Evolutionary conservation across 345 rosid genomes (phyloP), one percentile per base, ranked within the genome.

Genomic region (Hevea brasiliensis): DNA sequence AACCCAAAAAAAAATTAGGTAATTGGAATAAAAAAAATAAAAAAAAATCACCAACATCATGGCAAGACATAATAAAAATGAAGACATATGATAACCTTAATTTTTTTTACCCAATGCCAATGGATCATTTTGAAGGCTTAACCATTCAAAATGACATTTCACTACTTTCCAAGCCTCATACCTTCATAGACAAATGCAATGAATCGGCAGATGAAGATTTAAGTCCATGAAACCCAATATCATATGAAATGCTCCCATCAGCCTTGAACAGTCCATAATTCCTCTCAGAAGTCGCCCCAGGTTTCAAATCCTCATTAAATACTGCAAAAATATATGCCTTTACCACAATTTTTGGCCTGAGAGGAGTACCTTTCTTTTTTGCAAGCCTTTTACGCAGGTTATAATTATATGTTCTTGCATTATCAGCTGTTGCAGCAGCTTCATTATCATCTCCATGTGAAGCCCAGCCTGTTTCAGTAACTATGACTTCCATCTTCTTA

Each of bases 391-490:
- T 96, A 65, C 96, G 87, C 65, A 96, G 82, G 80, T 96, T 96
- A 79, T 87, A 93, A 72, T 96, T 96, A 80, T 84, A 95, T 1
- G 92, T 93, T 79, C 93, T 89, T 20, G 98, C 99, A 72, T 96
- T 96, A 54, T 77, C 76, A 24, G 64, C 74, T 2, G 98, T 93
- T 26, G 99, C 99, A 24, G 93, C 98, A 61, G 87, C 89, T 87
- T 95, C 97, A 75, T 85, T 91, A 41, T 77, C 61, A 79, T 92
- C 99, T 4, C 99, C 99, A 44, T 66, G 83, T 4, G 98, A 95
- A 65, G 97, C 99, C 99, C 99, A 92, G 14, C 99, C 99, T 12
- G 98, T 95, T 79, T 95, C 98, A 0, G 98, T 91, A 62, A 95
- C 84, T 41, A 96, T 85, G 64, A 96, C 93, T 83, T 93, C 97